A percentile compares a stretch with the other conserved stretches of the same genome.
Evolutionary conservation across 768 basidiomycete genomes (phyloP).

Genomic region (Lyophyllum decastes): DNA sequence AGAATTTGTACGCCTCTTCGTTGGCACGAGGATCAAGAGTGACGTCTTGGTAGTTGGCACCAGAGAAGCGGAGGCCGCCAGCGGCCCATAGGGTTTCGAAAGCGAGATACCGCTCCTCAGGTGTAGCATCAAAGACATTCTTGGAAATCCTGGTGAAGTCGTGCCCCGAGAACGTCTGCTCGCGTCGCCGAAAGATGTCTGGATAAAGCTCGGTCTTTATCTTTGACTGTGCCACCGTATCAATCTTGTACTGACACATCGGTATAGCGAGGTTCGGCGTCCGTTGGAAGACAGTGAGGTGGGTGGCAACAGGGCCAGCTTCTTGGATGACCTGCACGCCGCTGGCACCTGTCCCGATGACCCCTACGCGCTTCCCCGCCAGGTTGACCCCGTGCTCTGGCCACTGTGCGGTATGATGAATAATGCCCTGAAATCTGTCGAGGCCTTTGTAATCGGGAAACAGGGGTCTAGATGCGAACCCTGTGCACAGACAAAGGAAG

Average conservation of each 20-base stretch:
- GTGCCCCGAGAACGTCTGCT: constrained; percentile 21
- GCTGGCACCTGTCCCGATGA: constrained; percentile 27
- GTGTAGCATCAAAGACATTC: constrained; percentile 12
- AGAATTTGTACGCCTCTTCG: constrained; percentile 23
- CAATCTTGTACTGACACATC: constrained; percentile 19
- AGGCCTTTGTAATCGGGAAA: constrained; percentile 22
- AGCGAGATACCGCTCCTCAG: constrained; percentile 21
- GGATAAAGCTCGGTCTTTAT: constrained; percentile 22
- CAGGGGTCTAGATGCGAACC: constrained; percentile 24
- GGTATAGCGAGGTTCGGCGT: constrained; percentile 25
- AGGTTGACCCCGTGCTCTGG: constrained; percentile 21
- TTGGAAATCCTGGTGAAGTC: constrained; percentile 10
- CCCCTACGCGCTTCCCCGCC: constrained; percentile 23
- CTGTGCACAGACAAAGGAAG: constrained; percentile 24
- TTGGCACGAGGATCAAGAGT: constrained; percentile 17
- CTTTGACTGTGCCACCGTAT: constrained; percentile 9
- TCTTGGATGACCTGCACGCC: constrained; percentile 27
- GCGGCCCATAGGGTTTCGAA: constrained; percentile 21
- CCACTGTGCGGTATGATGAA: constrained; percentile 25
- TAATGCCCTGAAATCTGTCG: constrained; percentile 21
- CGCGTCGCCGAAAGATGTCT: constrained; percentile 17
- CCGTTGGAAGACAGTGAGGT: constrained; percentile 29
- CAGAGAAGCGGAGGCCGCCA: constrained; percentile 22
- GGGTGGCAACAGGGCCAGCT: constrained; percentile 17
- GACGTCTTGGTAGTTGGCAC: constrained; percentile 17